A percentile compares a stretch with the other conserved stretches of the same genome.
Evolutionary conservation across 2,329 filamentous ascomycete genomes (phyloP).

Genomic region (Exutisphaerella laricina): DNA sequence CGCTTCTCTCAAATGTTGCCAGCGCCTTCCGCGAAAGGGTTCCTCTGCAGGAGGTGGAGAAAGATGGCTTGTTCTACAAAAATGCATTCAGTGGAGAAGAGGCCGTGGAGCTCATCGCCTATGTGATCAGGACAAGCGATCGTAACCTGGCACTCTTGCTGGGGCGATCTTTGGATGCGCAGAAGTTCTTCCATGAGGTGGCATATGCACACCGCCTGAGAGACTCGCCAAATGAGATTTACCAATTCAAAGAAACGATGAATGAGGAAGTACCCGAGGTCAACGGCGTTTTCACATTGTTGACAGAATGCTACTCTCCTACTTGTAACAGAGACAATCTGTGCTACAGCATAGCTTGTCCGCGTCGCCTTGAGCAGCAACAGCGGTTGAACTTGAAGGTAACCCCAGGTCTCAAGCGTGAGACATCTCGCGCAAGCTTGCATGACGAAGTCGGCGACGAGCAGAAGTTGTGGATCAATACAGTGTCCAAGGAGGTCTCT

Average conservation of each 20-base stretch:
- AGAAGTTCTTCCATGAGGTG: constrained; percentile 99
- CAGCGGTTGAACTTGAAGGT: constrained; percentile 90
- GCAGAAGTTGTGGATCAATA: constrained; percentile 99
- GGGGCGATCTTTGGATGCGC: constrained; percentile 86
- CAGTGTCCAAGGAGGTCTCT: constrained; percentile 88
- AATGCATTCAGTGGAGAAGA: constrained; percentile 95
- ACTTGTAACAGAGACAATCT: constrained; percentile 93
- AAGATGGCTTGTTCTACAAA: constrained; percentile 96
- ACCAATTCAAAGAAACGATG: constrained; percentile 91
- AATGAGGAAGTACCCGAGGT: constrained; percentile 80
- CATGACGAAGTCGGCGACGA: constrained; percentile 77
- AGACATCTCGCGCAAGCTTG: constrained; percentile 63
- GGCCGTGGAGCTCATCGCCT: constrained; percentile 89
- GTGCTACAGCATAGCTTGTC: constrained; percentile 97
- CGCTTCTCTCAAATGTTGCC: constrained; percentile 84
- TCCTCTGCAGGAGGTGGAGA: constrained; percentile 76
- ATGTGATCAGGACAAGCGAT: constrained; percentile 96
- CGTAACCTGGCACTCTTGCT: constrained; percentile 87
- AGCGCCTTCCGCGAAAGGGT: constrained; percentile 90
- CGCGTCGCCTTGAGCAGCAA: constrained; percentile 87
- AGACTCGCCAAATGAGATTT: constrained; percentile 91
- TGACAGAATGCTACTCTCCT: constrained; percentile 96
- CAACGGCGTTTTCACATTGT: constrained; percentile 91
- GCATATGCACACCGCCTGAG: constrained; percentile 94
- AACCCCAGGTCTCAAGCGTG: constrained; percentile 74